Evolutionary conservation across 495 filamentous ascomycete species (phyloP).

Genomic region (Aspergillus baeticus): DNA sequence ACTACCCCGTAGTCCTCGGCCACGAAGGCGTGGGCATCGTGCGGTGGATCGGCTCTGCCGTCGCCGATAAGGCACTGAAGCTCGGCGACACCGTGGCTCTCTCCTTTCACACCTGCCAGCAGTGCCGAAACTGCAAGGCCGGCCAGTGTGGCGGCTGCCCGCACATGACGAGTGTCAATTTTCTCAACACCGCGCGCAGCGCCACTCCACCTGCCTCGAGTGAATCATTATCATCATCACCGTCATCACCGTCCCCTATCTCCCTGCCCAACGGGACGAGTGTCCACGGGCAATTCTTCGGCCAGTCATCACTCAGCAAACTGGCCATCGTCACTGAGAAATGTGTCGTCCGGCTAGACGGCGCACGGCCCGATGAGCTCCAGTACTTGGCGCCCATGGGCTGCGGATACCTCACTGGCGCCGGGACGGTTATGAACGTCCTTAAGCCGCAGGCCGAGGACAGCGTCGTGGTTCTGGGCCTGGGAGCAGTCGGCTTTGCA

Average conservation of each 20-base stretch:
- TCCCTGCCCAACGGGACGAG: conserved; percentile 23
- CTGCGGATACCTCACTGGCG: conserved; percentile 49
- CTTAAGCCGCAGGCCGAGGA: conserved; percentile 24
- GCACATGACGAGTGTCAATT: conserved; percentile 37
- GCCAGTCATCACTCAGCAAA: conserved; percentile 40
- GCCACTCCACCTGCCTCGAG: too few relatives aligned
- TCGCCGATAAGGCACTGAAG: conserved; percentile 35
- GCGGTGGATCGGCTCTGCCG: conserved; percentile 38
- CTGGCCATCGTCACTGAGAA: conserved; percentile 33
- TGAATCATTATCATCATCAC: too few relatives aligned
- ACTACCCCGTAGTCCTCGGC: conserved; percentile 44
- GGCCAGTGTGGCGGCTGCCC: conserved; percentile 29
- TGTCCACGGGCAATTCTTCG: conserved; percentile 42
- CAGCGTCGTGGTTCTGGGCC: conserved; percentile 36
- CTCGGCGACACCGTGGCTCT: conserved; percentile 49
- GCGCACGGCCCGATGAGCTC: conserved; percentile 23
- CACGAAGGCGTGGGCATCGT: conserved; percentile 56
- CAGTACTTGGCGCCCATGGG: conserved; percentile 41
- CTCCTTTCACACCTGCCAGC: conserved; percentile 39
- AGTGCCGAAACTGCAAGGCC: conserved; percentile 26
- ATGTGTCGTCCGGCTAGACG: conserved; percentile 29
- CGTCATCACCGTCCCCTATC: conserved; percentile 25
- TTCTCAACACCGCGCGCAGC: conserved; percentile 29
- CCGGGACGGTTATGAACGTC: conserved; percentile 42
- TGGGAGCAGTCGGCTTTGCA: conserved; percentile 43